Evolutionary conservation across 2,329 filamentous ascomycete genomes (phyloP).

Genomic region (Orbilia blumenaviensis): DNA sequence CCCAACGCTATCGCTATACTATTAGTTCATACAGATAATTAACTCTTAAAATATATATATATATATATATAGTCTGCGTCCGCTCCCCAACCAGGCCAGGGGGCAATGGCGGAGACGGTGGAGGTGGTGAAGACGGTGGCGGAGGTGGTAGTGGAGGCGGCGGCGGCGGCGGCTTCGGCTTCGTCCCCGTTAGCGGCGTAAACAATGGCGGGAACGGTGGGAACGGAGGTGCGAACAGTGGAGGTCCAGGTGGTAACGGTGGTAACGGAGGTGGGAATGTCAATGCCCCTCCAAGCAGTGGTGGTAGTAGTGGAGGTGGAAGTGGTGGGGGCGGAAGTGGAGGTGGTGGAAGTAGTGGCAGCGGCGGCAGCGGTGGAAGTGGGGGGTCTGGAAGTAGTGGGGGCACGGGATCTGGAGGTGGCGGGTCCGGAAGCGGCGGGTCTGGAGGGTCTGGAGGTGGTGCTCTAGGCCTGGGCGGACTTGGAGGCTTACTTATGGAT

Average conservation of each 20-base stretch:
- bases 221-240: background rate
- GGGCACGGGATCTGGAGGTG: too few relatives aligned
- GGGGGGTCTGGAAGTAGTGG: too few relatives aligned
- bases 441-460: too few relatives aligned
- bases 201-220: conserved; percentile 3
- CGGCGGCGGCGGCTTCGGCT: background rate
- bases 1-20: background rate
- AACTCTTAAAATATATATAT: background rate
- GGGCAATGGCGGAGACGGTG: background rate
- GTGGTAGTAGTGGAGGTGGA: background rate
- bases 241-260: too few relatives aligned
- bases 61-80: conserved; percentile 23
- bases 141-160: background rate
- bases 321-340: background rate
- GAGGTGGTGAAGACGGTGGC: too few relatives aligned
- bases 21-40: background rate
- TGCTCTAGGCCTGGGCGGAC: too few relatives aligned
- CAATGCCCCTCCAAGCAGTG: background rate
- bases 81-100: background rate
- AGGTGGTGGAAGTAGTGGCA: background rate
- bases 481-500: too few relatives aligned
- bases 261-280: too few relatives aligned
- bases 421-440: too few relatives aligned
- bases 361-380: too few relatives aligned
- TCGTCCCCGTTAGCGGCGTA: background rate